phyloP scores from a whole-genome alignment of 257 asterid genomes.

The Capsicum rhomboideum region DNA sequence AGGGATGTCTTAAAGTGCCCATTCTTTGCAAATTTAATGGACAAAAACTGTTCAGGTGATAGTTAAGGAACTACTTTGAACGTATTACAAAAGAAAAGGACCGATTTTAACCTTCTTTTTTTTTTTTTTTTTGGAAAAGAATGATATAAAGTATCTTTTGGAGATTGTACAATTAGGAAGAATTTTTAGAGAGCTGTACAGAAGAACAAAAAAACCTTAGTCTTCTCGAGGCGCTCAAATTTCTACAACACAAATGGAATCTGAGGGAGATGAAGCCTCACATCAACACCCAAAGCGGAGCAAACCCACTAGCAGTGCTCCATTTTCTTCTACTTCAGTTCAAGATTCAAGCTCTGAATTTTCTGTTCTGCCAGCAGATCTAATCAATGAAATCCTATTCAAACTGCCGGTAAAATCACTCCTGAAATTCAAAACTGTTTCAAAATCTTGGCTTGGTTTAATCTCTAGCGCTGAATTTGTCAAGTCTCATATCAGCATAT shows the following conservation, averaged over 20 bases:
- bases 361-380: background rate
- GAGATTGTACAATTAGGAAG: background rate
- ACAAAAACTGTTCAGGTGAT: background rate
- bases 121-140: too few relatives aligned
- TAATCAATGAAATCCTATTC: background rate
- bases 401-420: background rate
- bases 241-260: background rate
- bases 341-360: background rate
- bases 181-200: background rate
- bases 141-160: too few relatives aligned
- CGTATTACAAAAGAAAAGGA: background rate
- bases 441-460: background rate
- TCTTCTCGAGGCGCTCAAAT: background rate
- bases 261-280: background rate
- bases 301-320: background rate
- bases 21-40: background rate
- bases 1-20: too few relatives aligned
- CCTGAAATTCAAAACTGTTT: background rate
- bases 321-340: background rate
- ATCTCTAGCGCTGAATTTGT: background rate
- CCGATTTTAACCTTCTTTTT: too few relatives aligned
- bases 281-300: background rate
- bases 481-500: background rate
- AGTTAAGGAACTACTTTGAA: too few relatives aligned
- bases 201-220: background rate